Conservation (phyloP, 1,284 basidiomycete genomes). For the Pseudozyma flocculosa region DNA sequence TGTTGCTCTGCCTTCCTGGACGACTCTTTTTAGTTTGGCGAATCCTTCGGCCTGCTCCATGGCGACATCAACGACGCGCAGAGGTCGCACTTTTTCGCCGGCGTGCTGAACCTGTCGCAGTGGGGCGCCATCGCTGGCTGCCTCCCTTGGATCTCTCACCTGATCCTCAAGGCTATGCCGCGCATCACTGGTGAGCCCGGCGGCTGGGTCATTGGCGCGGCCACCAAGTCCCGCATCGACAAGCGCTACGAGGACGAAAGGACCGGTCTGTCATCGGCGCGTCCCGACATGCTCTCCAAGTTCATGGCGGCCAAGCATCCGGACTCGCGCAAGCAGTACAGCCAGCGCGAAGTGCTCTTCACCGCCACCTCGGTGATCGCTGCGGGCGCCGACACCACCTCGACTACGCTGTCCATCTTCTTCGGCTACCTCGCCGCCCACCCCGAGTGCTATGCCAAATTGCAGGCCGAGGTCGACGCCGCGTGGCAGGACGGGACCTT, state of each 20-base stretch:
- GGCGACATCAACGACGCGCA: conserved; percentile 21
- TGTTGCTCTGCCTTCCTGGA: no score
- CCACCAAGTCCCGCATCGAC: conserved; percentile 31
- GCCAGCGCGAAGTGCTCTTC: conserved; percentile 29
- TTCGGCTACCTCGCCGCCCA: conserved; percentile 49
- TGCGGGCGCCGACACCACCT: conserved; percentile 52
- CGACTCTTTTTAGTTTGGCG: no score
- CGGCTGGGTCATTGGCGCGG: conserved; percentile 32
- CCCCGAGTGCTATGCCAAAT: conserved; percentile 28
- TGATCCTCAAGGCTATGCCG: conserved; percentile 26
- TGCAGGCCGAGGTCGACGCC: conserved; percentile 43
- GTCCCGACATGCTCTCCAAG: conserved; percentile 43
- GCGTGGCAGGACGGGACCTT: conserved; percentile 40
- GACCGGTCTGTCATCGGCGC: conserved; percentile 13
- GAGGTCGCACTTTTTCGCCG: conserved; percentile 18
- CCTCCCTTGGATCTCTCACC: conserved; percentile 21
- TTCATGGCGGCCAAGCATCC: conserved; percentile 40
- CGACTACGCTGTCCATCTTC: conserved; percentile 42
- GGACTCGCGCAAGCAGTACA: conserved; percentile 21
- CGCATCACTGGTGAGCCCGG: conserved; percentile 35
- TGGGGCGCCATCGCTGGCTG: conserved; percentile 41
- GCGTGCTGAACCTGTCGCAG: conserved; percentile 40
- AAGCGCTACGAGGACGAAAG: conserved; percentile 33
- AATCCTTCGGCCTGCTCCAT: conserved; percentile 31
- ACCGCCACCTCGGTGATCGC: conserved; percentile 34